phyloP scores from a whole-genome alignment of 1,139 yeast species.

The Yamadazyma blattariae region DNA sequence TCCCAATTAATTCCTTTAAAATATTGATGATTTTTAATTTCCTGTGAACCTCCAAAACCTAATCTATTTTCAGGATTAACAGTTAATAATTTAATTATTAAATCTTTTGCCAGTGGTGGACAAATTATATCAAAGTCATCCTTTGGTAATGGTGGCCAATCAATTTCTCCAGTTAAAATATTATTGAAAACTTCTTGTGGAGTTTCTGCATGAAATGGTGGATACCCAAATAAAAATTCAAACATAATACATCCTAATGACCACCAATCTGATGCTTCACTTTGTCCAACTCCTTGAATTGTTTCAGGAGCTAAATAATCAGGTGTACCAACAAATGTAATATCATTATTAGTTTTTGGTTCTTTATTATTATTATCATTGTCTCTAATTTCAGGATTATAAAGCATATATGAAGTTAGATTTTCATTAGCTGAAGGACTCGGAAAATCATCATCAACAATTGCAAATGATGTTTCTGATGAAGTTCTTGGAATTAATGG shows the following conservation, averaged over 20 bases:
- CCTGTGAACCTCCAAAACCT: slow-evolving; percentile 76
- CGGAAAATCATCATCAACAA: slow-evolving; percentile 47
- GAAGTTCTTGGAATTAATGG: slow-evolving; percentile 49
- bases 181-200: slow-evolving; percentile 83
- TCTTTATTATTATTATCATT: slow-evolving; percentile 41
- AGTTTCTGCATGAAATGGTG: slow-evolving; percentile 86
- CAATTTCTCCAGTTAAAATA: slow-evolving; percentile 68
- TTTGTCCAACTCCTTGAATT: slow-evolving; percentile 80
- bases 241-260: slow-evolving; percentile 93
- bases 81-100: slow-evolving; percentile 60
- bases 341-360: slow-evolving; percentile 1
- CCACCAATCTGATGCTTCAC: slow-evolving; percentile 97
- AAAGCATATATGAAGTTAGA: slow-evolving; percentile 56
- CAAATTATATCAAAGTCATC: slow-evolving; percentile 56
- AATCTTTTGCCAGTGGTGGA: slow-evolving; percentile 68
- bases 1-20: slow-evolving; percentile 77
- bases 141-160: slow-evolving; percentile 74
- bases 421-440: slow-evolving; percentile 22
- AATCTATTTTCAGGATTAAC: slow-evolving; percentile 65
- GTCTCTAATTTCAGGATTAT: slow-evolving; percentile 52
- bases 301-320: slow-evolving; percentile 98
- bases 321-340: slow-evolving; percentile 91
- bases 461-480: slow-evolving; percentile 55
- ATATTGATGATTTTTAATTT: slow-evolving; percentile 75
- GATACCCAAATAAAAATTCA: slow-evolving; percentile 89